phyloP scores from a whole-genome alignment of 176 grass and related monocot genomes.

The Luzula sylvatica region DNA sequence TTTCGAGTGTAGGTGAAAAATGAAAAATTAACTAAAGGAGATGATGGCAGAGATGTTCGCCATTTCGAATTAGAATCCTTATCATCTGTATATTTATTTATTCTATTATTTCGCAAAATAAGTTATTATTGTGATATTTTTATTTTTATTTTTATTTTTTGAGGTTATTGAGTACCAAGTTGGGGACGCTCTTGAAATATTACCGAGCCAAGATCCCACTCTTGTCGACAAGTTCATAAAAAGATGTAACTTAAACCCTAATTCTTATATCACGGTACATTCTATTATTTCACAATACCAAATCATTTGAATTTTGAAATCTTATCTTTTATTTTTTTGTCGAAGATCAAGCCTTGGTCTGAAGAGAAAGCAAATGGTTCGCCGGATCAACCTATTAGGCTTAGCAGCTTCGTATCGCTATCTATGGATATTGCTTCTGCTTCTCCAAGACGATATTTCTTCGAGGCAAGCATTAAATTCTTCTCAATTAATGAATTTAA shows the following conservation, averaged over 20 bases:
- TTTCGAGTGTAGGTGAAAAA: slow-evolving; percentile 22
- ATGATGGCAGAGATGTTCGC: slow-evolving; percentile 58
- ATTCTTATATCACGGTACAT: slow-evolving; percentile 81
- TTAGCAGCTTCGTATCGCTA: slow-evolving; percentile 61
- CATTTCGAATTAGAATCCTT: slow-evolving; percentile 74
- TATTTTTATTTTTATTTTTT: background rate
- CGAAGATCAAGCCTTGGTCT: slow-evolving; percentile 25
- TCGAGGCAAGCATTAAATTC: slow-evolving; percentile 54
- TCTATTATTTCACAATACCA: slow-evolving; percentile 16
- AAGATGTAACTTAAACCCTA: slow-evolving; percentile 71
- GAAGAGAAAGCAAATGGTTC: slow-evolving; percentile 27
- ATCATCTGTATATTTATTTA: slow-evolving; percentile 37
- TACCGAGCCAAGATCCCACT: slow-evolving; percentile 62
- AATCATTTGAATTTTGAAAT: background rate
- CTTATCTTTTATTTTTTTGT: background rate
- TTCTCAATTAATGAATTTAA: no score
- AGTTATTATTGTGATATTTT: background rate
- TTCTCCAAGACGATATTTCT: slow-evolving; percentile 89
- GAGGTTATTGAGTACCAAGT: slow-evolving; percentile 67
- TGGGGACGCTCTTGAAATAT: slow-evolving; percentile 64
- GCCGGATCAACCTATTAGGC: slow-evolving; percentile 33
- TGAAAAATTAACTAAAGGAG: slow-evolving; percentile 38
- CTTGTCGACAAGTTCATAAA: slow-evolving; percentile 71
- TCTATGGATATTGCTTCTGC: slow-evolving; percentile 90
- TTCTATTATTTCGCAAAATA: background rate